Conservation (phyloP, 1,139 yeast genomes). For the Yamadazyma friedrichii region DNA sequence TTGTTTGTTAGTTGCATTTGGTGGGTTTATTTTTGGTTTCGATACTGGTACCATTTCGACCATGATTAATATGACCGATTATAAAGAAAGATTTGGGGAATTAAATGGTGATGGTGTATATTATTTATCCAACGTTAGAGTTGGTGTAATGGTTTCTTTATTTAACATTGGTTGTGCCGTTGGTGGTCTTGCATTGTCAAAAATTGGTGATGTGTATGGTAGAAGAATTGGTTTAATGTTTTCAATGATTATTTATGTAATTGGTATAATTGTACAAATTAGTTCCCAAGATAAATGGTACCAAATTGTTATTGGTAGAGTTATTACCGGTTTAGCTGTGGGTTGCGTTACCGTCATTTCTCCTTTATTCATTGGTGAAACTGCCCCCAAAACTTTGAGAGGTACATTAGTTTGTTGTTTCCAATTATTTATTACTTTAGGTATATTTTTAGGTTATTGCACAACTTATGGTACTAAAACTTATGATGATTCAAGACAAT, state of each 20-base stretch:
- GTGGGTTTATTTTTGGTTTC: constrained; percentile 69
- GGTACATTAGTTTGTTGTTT: constrained; percentile 72
- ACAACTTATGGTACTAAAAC: constrained; percentile 61
- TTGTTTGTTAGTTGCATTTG: constrained; percentile 50
- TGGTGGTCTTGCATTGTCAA: constrained; percentile 64
- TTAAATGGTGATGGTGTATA: constrained; percentile 22
- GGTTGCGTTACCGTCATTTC: constrained; percentile 66
- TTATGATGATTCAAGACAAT: constrained; percentile 54
- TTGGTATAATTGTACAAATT: constrained; percentile 50
- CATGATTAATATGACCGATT: constrained; percentile 56
- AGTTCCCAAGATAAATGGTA: constrained; percentile 42
- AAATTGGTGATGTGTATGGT: constrained; percentile 52
- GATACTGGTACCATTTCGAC: constrained; percentile 76
- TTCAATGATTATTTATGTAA: constrained; percentile 45
- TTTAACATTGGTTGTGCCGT: constrained; percentile 71
- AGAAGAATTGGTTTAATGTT: constrained; percentile 50
- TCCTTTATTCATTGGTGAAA: constrained; percentile 69
- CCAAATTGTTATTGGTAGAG: constrained; percentile 58
- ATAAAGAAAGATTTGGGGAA: constrained; percentile 47
- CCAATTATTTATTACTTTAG: constrained; percentile 69
- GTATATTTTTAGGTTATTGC: constrained; percentile 66
- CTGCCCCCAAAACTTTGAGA: constrained; percentile 66
- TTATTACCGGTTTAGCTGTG: constrained; percentile 68
- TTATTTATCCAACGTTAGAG: constrained; percentile 39
- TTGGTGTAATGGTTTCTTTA: constrained; percentile 60